Base-by-base conservation (phyloP, 345 rosid genomes). In the Eucalyptus marginata region DNA sequence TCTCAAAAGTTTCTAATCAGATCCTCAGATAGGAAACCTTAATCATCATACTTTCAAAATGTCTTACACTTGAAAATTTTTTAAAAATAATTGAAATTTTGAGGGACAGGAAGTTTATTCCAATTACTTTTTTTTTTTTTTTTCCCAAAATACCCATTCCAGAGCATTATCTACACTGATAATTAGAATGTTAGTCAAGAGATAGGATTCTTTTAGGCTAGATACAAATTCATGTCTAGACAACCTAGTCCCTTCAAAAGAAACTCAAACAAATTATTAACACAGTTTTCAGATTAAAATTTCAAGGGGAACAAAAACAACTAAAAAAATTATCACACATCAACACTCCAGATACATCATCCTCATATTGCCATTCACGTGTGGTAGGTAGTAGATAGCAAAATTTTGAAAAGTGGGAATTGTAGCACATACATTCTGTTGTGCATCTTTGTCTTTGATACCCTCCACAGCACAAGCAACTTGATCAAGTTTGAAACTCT, bases 401-500 rank as follows among this genome's bases (percentile, higher is more conserved):
- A 86, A 51, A 27, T 68, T 12, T 33, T 29, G 22, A 14, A 58
- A 43, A 46, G 62, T 40, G 52, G 18, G 49, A 46, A 85, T 50
- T 29, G 31, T n/a, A 83, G 89, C 56, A 93, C 96, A 88, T 98
- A 98, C 99, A 86, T 97, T 97, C 92, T 96, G 98, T 76, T 98
- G 99, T 40, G 99, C 98, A 94, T 98, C 99, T 95, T 95, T 97
- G 88, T 98, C 99, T 95, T 95, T 98, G 88, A 97, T 92, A 68
- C 98, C 99, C 93, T 98, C 99, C 40, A 97, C 92, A 90, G 99
- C 97, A 94, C 95, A 98, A 44, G 99, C 93, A 90, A 97, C 99
- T 96, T 98, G 99, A 93, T 98, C 99, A 40, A 98, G 99, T 90
- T 94, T 98, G 87, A 95, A 97, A 5, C 99, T 95, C 91, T 96